Conservation (phyloP, 2,329 filamentous ascomycete species). For the Cladobotryum protrusum region DNA sequence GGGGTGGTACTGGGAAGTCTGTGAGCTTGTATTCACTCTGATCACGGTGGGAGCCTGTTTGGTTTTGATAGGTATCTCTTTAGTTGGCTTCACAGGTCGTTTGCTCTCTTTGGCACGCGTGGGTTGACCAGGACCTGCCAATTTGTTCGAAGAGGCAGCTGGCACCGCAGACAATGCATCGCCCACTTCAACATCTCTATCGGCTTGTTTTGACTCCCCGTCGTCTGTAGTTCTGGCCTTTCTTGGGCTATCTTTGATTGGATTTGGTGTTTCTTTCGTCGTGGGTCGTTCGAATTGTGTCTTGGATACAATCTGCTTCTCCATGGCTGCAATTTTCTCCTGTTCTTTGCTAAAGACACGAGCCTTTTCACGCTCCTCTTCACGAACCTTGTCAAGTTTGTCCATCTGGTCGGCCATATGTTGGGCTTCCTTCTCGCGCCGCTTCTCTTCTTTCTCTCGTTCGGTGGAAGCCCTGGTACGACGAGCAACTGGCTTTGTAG, state of each 20-base stretch:
- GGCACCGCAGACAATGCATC: conserved; percentile 51
- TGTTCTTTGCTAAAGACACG: conserved; percentile 52
- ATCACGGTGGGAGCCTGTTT: conserved; percentile 66
- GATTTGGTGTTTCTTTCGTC: conserved; percentile 37
- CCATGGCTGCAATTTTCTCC: conserved; percentile 47
- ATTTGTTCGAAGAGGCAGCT: conserved; percentile 54
- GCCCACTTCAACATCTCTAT: conserved; percentile 48
- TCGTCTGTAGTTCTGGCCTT: conserved; percentile 37
- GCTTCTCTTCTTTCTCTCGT: conserved; percentile 58
- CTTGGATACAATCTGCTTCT: conserved; percentile 46
- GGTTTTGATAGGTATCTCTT: conserved; percentile 50
- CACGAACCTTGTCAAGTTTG: conserved; percentile 60
- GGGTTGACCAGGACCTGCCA: conserved; percentile 40
- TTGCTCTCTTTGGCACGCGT: conserved; percentile 49
- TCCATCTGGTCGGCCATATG: conserved; percentile 53
- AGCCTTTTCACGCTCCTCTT: conserved; percentile 65
- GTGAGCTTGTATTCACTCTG: conserved; percentile 61
- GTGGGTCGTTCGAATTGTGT: conserved; percentile 44
- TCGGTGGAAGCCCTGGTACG: conserved; percentile 55
- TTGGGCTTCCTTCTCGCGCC: conserved; percentile 59
- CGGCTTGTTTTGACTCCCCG: conserved; percentile 22
- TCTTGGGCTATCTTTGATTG: conserved; percentile 46
- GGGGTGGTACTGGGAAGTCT: conserved; percentile 53
- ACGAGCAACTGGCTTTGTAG: conserved; percentile 36
- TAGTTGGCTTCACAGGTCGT: conserved; percentile 56